phyloP scores from a whole-genome alignment of 78 protist species.

The Isochrysis galbana region DNA sequence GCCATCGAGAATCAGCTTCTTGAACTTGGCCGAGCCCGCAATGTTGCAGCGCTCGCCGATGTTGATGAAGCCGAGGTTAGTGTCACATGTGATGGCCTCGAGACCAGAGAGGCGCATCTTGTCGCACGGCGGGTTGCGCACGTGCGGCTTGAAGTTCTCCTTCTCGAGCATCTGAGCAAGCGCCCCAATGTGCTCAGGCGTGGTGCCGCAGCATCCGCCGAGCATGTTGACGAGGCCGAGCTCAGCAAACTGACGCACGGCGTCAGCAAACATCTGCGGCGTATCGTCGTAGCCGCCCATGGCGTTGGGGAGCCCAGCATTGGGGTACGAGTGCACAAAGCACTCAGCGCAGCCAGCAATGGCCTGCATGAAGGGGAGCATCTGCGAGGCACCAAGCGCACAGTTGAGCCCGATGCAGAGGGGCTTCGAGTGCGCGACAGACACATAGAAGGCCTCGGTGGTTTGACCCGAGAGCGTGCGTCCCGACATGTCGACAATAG shows the following conservation, averaged over 20 bases:
- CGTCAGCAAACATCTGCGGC: conserved; percentile 80
- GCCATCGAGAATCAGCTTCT: conserved; percentile 73
- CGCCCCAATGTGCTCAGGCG: conserved; percentile 92
- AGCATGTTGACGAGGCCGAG: conserved; percentile 87
- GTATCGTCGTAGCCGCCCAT: conserved; percentile 93
- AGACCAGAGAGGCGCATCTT: conserved; percentile 75
- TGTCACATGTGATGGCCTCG: conserved; percentile 51
- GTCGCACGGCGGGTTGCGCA: neutral
- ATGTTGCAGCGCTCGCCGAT: conserved; percentile 99
- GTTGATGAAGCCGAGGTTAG: conserved; percentile 81
- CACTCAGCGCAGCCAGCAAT: conserved; percentile 28
- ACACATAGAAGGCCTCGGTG: conserved; percentile 88
- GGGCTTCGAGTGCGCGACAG: conserved; percentile 66
- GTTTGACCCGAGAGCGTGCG: conserved; percentile 97
- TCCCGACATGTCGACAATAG: conserved; percentile 91
- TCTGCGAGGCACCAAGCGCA: conserved; percentile 93
- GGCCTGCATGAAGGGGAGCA: conserved; percentile 79
- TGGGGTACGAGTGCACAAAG: conserved; percentile 45
- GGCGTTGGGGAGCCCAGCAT: conserved; percentile 88
- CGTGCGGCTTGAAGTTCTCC: neutral
- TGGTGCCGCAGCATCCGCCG: conserved; percentile 95
- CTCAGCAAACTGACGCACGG: conserved; percentile 67
- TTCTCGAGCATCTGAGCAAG: conserved; percentile 40
- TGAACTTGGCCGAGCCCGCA: conserved; percentile 92
- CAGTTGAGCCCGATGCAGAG: conserved; percentile 93